phyloP scores from a whole-genome alignment of 108 stramenopile genomes.

The Mayamaea pseudoterrestris region DNA sequence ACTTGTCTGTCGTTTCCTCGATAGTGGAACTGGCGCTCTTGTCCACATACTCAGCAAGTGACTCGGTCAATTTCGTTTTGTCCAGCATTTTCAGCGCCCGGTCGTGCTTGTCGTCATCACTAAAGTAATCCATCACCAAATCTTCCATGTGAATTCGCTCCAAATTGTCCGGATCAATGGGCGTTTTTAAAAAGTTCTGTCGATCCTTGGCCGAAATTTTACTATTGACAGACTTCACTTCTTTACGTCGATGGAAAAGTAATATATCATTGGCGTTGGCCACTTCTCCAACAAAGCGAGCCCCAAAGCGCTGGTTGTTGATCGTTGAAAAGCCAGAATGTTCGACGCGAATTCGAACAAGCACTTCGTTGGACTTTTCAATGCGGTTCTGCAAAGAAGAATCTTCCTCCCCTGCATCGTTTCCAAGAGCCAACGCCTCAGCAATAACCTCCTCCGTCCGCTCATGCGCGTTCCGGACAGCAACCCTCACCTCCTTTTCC shows the following conservation, averaged over 20 bases:
- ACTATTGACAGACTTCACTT: slow-evolving; percentile 10
- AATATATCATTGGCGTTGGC: slow-evolving; percentile 85
- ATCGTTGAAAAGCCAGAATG: slow-evolving; percentile 87
- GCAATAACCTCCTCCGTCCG: slow-evolving; percentile 21
- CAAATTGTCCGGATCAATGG: slow-evolving; percentile 72
- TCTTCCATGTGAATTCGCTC: slow-evolving; percentile 78
- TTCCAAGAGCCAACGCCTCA: slow-evolving; percentile 22
- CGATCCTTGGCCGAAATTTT: slow-evolving; percentile 7
- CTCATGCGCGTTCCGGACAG: slow-evolving; percentile 45
- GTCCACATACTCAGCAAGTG: slow-evolving; percentile 83
- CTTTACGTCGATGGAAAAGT: slow-evolving; percentile 62
- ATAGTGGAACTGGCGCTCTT: slow-evolving; percentile 59
- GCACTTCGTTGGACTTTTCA: slow-evolving; percentile 66
- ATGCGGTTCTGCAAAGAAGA: slow-evolving; percentile 26
- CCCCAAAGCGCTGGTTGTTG: slow-evolving; percentile 87
- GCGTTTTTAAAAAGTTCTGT: slow-evolving; percentile 17
- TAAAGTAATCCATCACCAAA: slow-evolving; percentile 60
- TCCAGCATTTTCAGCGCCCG: slow-evolving; percentile 59
- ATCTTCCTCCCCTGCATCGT: slow-evolving; percentile 17
- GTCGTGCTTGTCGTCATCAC: slow-evolving; percentile 45
- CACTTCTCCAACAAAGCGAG: slow-evolving; percentile 82
- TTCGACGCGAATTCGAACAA: slow-evolving; percentile 91
- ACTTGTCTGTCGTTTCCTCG: slow-evolving; percentile 33
- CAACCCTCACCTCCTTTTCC: slow-evolving; percentile 40
- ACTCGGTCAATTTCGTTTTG: slow-evolving; percentile 39